These are phyloP conservation scores for Capsella rubella DNA, from an alignment of 441 rosid genomes.

Conservation along the genomic window DNA sequence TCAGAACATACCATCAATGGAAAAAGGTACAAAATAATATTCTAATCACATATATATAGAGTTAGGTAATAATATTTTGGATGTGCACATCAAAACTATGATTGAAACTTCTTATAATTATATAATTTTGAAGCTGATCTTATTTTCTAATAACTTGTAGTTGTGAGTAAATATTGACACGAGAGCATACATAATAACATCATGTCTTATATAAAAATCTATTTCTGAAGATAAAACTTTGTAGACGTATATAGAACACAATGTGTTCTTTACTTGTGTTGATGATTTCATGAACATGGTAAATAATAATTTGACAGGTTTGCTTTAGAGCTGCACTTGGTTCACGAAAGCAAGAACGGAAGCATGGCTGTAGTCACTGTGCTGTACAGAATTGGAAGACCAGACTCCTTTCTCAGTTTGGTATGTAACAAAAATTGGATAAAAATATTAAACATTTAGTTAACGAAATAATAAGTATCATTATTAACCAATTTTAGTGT, in stretches of 20 bases:
- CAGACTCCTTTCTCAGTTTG: not conserved
- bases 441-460: not conserved
- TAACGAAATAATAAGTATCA: not conserved
- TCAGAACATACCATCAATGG: constrained; percentile 48
- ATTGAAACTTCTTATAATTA: too few species aligned
- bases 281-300: not conserved
- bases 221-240: too few species aligned
- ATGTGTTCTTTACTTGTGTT: not conserved
- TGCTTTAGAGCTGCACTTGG: not conserved
- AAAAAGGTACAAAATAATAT: constrained; percentile 43
- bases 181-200: too few species aligned
- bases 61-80: not conserved
- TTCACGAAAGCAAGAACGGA: constrained; percentile 5
- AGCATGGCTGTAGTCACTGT: not conserved
- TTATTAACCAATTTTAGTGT: not conserved
- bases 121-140: too few species aligned
- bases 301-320: not conserved
- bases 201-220: too few species aligned
- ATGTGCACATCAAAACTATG: too few species aligned
- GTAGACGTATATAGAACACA: too few species aligned
- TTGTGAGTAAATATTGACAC: too few species aligned
- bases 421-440: not conserved
- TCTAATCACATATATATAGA: not conserved
- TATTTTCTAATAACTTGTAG: too few species aligned
- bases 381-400: not conserved